phyloP scores from a whole-genome alignment of 2,329 filamentous ascomycete genomes.

The Paraconiothyrium brasiliense region DNA sequence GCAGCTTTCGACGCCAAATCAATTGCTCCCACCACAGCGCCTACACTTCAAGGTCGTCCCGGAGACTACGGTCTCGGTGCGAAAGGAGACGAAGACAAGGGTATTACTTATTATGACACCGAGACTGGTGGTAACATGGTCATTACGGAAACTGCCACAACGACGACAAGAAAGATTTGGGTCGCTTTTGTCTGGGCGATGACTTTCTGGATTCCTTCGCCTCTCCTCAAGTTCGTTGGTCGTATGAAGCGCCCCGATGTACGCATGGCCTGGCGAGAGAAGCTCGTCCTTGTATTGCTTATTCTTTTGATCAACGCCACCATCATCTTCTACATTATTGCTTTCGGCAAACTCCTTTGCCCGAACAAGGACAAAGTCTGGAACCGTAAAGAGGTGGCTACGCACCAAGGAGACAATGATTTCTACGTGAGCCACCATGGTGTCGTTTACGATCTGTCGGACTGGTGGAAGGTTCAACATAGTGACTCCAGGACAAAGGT shows the following conservation, averaged over 20 bases:
- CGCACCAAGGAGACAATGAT: conserved; percentile 76
- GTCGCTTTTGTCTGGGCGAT: conserved; percentile 82
- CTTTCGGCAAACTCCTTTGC: conserved; percentile 84
- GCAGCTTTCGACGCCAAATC: conserved; percentile 49
- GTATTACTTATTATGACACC: conserved; percentile 73
- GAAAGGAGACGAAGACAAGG: conserved; percentile 76
- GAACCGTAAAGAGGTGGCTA: conserved; percentile 73
- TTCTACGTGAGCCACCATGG: conserved; percentile 90
- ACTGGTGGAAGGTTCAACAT: conserved; percentile 87
- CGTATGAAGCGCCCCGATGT: conserved; percentile 98
- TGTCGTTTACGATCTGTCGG: conserved; percentile 88
- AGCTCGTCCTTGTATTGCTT: conserved; percentile 81
- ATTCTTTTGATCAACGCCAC: conserved; percentile 83
- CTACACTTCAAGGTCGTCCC: conserved; percentile 60
- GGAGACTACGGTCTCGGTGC: conserved; percentile 90
- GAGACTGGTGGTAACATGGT: conserved; percentile 81
- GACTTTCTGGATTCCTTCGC: conserved; percentile 95
- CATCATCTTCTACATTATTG: conserved; percentile 92
- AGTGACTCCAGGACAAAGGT: conserved; percentile 75
- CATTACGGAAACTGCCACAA: conserved; percentile 74
- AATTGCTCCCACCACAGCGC: conserved; percentile 68
- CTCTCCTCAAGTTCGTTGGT: conserved; percentile 79
- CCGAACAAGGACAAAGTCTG: conserved; percentile 93
- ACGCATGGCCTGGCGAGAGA: conserved; percentile 96
- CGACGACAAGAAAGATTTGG: conserved; percentile 76